A percentile compares a stretch with the other conserved stretches of the same genome.
phyloP scores from a whole-genome alignment of 495 filamentous ascomycete species.

The Penicillium alfredii region DNA sequence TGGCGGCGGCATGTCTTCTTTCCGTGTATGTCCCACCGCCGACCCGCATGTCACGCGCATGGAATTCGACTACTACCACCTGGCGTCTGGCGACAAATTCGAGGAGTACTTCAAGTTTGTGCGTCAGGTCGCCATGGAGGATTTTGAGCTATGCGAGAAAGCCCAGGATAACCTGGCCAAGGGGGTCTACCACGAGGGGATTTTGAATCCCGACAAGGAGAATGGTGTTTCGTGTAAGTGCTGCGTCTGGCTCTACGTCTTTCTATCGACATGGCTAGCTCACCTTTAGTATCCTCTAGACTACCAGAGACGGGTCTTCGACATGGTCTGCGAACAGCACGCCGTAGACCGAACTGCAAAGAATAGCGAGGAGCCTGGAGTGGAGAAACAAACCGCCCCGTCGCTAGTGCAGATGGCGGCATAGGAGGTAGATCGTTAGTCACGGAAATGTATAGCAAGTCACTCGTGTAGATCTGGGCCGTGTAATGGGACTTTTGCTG shows the following conservation, averaged over 20 bases:
- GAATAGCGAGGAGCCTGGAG: constrained; percentile 1
- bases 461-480: too few species aligned
- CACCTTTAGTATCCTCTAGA: constrained; percentile 22
- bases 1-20: constrained; percentile 55
- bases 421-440: constrained; percentile 8
- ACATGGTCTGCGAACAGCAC: constrained; percentile 47
- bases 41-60: constrained; percentile 50
- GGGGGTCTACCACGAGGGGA: constrained; percentile 53
- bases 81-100: constrained; percentile 48
- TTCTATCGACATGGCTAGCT: too few species aligned
- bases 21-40: constrained; percentile 50
- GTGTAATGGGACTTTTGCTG: too few species aligned
- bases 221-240: constrained; percentile 50
- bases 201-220: constrained; percentile 54
- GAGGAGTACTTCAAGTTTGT: constrained; percentile 57
- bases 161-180: constrained; percentile 50
- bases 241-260: too few species aligned
- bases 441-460: too few species aligned
- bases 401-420: constrained; percentile 19
- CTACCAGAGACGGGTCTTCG: constrained; percentile 51
- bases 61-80: constrained; percentile 60
- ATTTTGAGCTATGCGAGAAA: constrained; percentile 55
- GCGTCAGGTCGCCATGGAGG: constrained; percentile 54
- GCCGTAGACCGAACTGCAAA: constrained; percentile 26
- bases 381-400: constrained; percentile 9